These are phyloP conservation scores for Thermomucor indicae-seudaticae DNA, from an alignment of 371 early-diverging fungal species.

Conservation along the genomic window DNA sequence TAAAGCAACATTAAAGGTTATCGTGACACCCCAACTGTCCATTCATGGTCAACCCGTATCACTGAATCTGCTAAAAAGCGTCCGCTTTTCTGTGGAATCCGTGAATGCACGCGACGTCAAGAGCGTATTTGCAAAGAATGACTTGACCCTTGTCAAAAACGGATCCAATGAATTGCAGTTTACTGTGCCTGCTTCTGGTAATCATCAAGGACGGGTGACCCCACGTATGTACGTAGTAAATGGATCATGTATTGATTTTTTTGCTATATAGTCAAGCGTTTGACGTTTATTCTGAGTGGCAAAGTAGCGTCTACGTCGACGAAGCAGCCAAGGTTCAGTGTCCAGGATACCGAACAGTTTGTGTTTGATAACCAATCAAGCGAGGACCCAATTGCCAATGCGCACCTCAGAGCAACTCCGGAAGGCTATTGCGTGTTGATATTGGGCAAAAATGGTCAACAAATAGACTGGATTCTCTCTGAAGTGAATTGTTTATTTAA, in stretches of 20 bases:
- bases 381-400: background rate
- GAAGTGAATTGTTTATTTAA: background rate
- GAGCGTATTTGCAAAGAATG: conserved; percentile 17
- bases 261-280: no score
- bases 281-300: no score
- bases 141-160: conserved; percentile 19
- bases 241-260: no score
- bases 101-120: conserved; percentile 20
- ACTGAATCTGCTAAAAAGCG: conserved; percentile 35
- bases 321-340: no score
- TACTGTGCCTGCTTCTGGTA: conserved; percentile 36
- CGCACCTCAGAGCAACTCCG: conserved; percentile 16
- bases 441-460: conserved; percentile 50
- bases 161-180: conserved; percentile 22
- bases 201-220: conserved; percentile 18
- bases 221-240: no score
- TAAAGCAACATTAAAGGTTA: no score
- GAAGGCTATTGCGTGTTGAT: conserved; percentile 25
- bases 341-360: no score
- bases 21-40: conserved; percentile 29
- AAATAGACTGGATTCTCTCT: background rate
- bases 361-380: no score
- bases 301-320: no score
- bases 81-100: conserved; percentile 22
- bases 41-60: conserved; percentile 22